These are phyloP conservation scores for Umbelopsis sp. DNA, from an alignment of 192 early-diverging fungal species.

Conservation along the genomic window DNA sequence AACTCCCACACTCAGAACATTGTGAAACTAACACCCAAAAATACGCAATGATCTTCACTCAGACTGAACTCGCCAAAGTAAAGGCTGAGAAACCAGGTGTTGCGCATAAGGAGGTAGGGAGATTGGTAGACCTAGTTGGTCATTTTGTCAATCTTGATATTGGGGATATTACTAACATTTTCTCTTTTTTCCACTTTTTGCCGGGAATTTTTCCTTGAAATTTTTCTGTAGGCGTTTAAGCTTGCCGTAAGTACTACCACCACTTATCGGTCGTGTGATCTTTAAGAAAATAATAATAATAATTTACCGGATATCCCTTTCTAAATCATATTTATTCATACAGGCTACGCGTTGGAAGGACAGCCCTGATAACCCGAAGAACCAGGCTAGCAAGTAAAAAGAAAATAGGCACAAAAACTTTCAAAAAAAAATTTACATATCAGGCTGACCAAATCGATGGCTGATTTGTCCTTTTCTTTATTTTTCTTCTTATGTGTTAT, in stretches of 20 bases:
- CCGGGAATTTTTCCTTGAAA: not conserved
- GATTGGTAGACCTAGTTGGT: conserved; percentile 25
- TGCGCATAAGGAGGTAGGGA: conserved; percentile 30
- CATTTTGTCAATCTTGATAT: not conserved
- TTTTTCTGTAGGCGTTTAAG: conserved; percentile 19
- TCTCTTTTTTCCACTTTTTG: not conserved
- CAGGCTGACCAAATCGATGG: conserved; percentile 1
- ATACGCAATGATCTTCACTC: conserved; percentile 8
- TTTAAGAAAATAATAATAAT: conserved; percentile 2
- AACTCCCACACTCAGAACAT: conserved; percentile 17
- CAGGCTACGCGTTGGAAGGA: conserved; percentile 14
- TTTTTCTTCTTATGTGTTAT: conserved; percentile 9
- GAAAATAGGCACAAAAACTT: not conserved
- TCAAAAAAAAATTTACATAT: not conserved
- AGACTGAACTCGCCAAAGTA: conserved; percentile 32
- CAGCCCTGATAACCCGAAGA: conserved; percentile 13
- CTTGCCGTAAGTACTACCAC: conserved; percentile 15
- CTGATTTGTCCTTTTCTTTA: not conserved
- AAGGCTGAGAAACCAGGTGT: conserved; percentile 24
- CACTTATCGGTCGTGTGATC: conserved; percentile 19
- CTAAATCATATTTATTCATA: not conserved
- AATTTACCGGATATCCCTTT: not conserved
- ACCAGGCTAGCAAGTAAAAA: not conserved
- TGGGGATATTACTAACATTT: not conserved
- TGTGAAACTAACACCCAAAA: conserved; percentile 18